Conservation (phyloP, 1,284 basidiomycete genomes). For the Cutaneotrichosporon mucoides region DNA sequence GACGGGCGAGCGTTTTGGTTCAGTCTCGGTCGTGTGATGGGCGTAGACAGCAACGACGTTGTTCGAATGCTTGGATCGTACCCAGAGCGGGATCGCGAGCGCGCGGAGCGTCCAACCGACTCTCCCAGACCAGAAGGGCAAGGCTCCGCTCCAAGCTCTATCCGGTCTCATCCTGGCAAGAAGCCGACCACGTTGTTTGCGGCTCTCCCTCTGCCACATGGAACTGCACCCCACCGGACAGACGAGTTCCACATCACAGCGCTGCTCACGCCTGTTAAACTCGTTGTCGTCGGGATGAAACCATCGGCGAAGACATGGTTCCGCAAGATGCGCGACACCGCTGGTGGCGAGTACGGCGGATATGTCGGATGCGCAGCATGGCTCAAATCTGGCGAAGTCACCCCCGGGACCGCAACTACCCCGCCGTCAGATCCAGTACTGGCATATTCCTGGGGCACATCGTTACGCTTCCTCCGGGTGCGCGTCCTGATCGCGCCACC, state of each 20-base stretch:
- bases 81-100: constrained; percentile 55
- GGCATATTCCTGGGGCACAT: constrained; percentile 76
- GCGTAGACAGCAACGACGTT: constrained; percentile 91
- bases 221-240: constrained; percentile 66
- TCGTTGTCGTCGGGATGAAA: constrained; percentile 89
- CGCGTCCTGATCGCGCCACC: constrained; percentile 29
- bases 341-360: constrained; percentile 49
- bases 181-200: constrained; percentile 65
- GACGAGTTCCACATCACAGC: constrained; percentile 83
- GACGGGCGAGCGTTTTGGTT: constrained; percentile 92
- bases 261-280: constrained; percentile 80
- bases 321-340: constrained; percentile 61
- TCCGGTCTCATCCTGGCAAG: constrained; percentile 38
- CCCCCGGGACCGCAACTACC: neutral
- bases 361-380: constrained; percentile 67
- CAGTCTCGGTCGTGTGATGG: constrained; percentile 87
- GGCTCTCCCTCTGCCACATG: constrained; percentile 78
- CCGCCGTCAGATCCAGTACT: constrained; percentile 58
- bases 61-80: constrained; percentile 91
- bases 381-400: constrained; percentile 56
- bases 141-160: constrained; percentile 14
- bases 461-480: constrained; percentile 62
- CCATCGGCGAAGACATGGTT: constrained; percentile 92
- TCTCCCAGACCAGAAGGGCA: neutral
- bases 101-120: neutral